Percentiles rank a stretch among this genome's conserved stretches.
These are phyloP conservation scores for Hibiscus mutabilis DNA, from an alignment of 345 rosid species.

Conservation along the genomic window DNA sequence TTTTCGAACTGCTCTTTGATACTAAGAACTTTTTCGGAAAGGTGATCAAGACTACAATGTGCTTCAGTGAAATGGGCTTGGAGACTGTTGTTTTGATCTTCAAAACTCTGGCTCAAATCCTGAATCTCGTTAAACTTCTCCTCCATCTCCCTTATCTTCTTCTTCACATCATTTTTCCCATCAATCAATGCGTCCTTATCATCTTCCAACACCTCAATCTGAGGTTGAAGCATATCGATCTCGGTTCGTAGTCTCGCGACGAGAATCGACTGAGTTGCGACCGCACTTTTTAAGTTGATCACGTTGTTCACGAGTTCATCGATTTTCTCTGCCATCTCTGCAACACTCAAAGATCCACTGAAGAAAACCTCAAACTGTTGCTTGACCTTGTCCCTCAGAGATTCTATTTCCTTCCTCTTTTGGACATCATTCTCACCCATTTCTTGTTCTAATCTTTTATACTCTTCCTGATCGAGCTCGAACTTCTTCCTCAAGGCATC, in stretches of 20 bases:
- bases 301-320: slow-evolving; percentile 84
- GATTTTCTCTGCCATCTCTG: slow-evolving; percentile 83
- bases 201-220: slow-evolving; percentile 52
- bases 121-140: slow-evolving; percentile 46
- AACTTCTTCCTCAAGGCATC: slow-evolving; percentile 38
- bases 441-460: slow-evolving; percentile 25
- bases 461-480: slow-evolving; percentile 18
- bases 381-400: slow-evolving; percentile 45
- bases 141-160: slow-evolving; percentile 59
- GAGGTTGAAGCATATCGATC: slow-evolving; percentile 59
- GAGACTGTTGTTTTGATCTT: slow-evolving; percentile 47
- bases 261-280: slow-evolving; percentile 62
- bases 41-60: slow-evolving; percentile 37
- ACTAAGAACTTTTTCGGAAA: slow-evolving; percentile 33
- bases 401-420: slow-evolving; percentile 38
- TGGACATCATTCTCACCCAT: slow-evolving; percentile 1
- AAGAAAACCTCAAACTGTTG: slow-evolving; percentile 46
- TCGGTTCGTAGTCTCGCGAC: slow-evolving; percentile 59
- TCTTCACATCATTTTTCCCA: slow-evolving; percentile 36
- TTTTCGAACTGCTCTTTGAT: slow-evolving; percentile 36
- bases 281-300: slow-evolving; percentile 60
- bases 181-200: slow-evolving; percentile 38
- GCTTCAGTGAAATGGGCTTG: slow-evolving; percentile 51
- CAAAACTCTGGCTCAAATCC: slow-evolving; percentile 41
- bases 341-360: slow-evolving; percentile 34